Conservation (phyloP, 2,329 filamentous ascomycete species). For the Aspergillus neoniger region DNA sequence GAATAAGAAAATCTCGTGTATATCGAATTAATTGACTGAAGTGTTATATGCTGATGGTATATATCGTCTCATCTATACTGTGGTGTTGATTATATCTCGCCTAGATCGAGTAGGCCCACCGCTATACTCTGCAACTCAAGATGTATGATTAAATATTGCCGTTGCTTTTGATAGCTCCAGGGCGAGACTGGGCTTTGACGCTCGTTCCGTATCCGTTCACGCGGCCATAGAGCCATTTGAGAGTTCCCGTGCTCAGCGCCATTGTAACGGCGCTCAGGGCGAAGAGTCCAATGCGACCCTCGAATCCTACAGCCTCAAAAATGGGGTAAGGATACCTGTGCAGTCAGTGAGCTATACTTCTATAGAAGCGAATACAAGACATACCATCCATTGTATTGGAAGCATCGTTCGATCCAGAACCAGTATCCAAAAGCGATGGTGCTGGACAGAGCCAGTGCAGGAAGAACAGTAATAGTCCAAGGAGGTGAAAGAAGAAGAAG, state of each 20-base stretch:
- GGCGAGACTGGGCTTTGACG: slow-evolving; percentile 24
- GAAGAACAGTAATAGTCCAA: slow-evolving; percentile 57
- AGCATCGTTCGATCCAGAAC: slow-evolving; percentile 66
- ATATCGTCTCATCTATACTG: not conserved
- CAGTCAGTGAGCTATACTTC: slow-evolving; percentile 6
- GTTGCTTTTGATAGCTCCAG: slow-evolving; percentile 33
- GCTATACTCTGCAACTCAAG: not conserved
- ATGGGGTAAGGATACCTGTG: slow-evolving; percentile 82
- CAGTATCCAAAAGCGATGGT: slow-evolving; percentile 61
- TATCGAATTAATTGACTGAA: not conserved
- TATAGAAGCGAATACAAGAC: slow-evolving; percentile 23
- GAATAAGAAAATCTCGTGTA: not conserved
- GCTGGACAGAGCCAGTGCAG: slow-evolving; percentile 53
- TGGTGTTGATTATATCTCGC: not conserved
- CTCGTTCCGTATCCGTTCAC: slow-evolving; percentile 41
- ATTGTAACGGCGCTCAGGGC: slow-evolving; percentile 69
- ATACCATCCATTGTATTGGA: slow-evolving; percentile 60
- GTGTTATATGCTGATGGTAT: not conserved
- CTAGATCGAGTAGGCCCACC: not conserved
- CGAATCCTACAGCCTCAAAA: slow-evolving; percentile 67
- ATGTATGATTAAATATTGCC: slow-evolving; percentile 21
- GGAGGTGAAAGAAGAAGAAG: slow-evolving; percentile 61
- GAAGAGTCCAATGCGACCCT: slow-evolving; percentile 70
- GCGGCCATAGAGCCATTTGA: slow-evolving; percentile 70
- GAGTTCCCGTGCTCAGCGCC: slow-evolving; percentile 65